Evolutionary conservation across 768 basidiomycete genomes (phyloP).

Genomic region (Sarcodon aspratus): DNA sequence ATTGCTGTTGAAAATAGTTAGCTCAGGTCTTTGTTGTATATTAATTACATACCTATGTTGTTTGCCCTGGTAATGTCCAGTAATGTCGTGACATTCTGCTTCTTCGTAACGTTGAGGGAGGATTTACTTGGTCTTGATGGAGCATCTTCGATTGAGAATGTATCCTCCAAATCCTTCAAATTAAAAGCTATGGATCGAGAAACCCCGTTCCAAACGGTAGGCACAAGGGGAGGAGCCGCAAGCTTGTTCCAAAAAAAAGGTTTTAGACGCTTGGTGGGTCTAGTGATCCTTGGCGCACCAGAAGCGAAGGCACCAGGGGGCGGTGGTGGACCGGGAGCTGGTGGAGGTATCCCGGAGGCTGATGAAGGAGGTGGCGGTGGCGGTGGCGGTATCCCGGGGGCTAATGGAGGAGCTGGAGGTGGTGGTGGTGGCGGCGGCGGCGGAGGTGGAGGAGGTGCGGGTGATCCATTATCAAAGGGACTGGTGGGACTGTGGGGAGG

Average conservation of each 20-base stretch:
- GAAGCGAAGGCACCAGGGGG: slow-evolving; percentile 18
- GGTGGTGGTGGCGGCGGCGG: slow-evolving; percentile 6
- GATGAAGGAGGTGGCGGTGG: slow-evolving; percentile 16
- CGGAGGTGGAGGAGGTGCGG: slow-evolving; percentile 12
- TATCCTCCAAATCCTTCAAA: slow-evolving; percentile 61
- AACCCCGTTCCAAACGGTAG: slow-evolving; percentile 67
- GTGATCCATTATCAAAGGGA: slow-evolving; percentile 11
- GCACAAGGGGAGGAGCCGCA: slow-evolving; percentile 22
- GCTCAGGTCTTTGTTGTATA: slow-evolving; percentile 1
- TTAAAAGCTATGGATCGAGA: slow-evolving; percentile 32
- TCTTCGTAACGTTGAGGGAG: slow-evolving; percentile 29
- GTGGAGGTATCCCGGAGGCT: slow-evolving; percentile 14
- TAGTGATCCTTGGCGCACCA: slow-evolving; percentile 20
- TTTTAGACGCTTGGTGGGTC: slow-evolving; percentile 52
- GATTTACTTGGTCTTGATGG: slow-evolving; percentile 31
- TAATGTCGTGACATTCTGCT: slow-evolving; percentile 56
- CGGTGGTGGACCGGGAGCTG: slow-evolving; percentile 27
- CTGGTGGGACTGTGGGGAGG: slow-evolving; percentile 14
- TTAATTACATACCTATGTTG: slow-evolving; percentile 50
- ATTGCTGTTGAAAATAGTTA: slow-evolving; percentile 39
- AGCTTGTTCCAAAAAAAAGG: slow-evolving; percentile 93
- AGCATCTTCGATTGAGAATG: slow-evolving; percentile 49
- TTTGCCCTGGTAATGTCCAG: slow-evolving; percentile 77
- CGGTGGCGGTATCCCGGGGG: slow-evolving; percentile 13
- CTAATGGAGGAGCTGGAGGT: slow-evolving; percentile 6